Evolutionary conservation across 768 basidiomycete species (phyloP).

Genomic region (Termitomyces sp.): DNA sequence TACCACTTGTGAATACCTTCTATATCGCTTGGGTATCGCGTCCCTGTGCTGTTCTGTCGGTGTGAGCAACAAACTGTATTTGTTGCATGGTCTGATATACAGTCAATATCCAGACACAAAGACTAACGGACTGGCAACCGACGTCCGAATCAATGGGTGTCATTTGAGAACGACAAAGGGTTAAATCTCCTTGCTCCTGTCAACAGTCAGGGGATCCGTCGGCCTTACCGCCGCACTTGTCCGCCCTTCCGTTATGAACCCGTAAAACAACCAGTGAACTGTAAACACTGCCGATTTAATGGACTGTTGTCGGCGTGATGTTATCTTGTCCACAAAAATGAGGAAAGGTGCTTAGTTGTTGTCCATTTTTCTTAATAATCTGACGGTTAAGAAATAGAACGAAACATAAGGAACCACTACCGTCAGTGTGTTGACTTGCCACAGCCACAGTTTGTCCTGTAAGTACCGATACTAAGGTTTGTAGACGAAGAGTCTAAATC

Average conservation of each 20-base stretch:
- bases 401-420: not conserved
- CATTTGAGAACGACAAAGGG: not conserved
- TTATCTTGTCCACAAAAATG: not conserved
- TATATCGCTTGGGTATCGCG: not conserved
- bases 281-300: not conserved
- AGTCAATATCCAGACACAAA: not conserved
- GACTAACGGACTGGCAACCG: constrained; percentile 10
- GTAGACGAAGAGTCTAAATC: not conserved
- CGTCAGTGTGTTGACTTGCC: not conserved
- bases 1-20: not conserved
- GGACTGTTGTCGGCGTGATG: not conserved
- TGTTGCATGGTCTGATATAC: not conserved
- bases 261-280: not conserved
- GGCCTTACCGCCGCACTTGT: not conserved
- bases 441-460: not conserved
- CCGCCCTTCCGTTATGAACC: not conserved
- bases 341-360: not conserved
- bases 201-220: not conserved
- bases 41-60: not conserved
- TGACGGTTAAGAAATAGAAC: not conserved
- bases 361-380: not conserved
- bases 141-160: not conserved
- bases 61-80: not conserved
- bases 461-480: not conserved
- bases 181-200: not conserved